Base-by-base conservation (phyloP, 345 rosid species). In the Aegle marmelos region DNA sequence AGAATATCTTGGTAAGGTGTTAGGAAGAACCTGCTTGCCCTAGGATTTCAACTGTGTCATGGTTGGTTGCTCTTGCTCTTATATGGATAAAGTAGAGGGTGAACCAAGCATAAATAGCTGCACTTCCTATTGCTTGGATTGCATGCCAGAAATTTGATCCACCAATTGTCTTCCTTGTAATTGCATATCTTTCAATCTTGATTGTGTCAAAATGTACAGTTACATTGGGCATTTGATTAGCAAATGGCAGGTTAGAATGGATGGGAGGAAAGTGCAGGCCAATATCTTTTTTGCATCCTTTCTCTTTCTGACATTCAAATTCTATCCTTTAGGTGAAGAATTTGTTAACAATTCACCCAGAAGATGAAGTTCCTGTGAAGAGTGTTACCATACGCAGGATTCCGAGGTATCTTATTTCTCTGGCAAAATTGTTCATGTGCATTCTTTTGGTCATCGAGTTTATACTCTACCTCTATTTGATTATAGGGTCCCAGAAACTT, bases 371-470 rank as follows among this genome's bases (percentile, higher is more conserved):
- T 41, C 95, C 98, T 4, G 92, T 91, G 59, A 96, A 96, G 86
- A 90, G 50, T 82, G 94, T 96, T 73, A 94, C 99, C 2, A 88
- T 96, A 75, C 89, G 99, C 66, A 89, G 87, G 88, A 92, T 96
- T 78, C 98, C 98, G 7, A 96, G 97, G 99, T 94, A 82, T 34
- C 19, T 80, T 83, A 14, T 75, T 63, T 59, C 36, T 69, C 28
- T 57, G 59, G 74, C 53, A 69, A 25, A 50, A 65, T 31, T 31
- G 34, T 62, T 37, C 34, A 31, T 28, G 39, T 76, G 30, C 34
- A 30, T 57, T 60, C 13, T 59, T 7, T 37, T 4, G 31, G 24
- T 70, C 24, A 60, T 24, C 9, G 34, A 50, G 24, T 37, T 70
- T 74, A 80, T 67, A 66, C 24, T 74, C 64, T 34, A 2, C 34